phyloP scores from a whole-genome alignment of 2,329 filamentous ascomycete species.

The Epichloe sylvatica region DNA sequence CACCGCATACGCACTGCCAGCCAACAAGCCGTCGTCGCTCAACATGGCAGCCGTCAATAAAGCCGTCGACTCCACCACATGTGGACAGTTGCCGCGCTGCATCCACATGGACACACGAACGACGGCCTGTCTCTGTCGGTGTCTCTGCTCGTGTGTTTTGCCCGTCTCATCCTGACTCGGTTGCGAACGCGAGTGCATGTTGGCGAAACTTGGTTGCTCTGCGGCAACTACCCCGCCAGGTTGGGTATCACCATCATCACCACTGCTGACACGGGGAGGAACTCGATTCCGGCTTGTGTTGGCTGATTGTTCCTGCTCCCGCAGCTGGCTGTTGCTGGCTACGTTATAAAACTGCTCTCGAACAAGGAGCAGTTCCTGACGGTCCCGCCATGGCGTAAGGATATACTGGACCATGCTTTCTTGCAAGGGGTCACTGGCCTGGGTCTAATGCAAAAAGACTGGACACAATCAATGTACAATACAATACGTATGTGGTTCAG shows the following conservation, averaged over 20 bases:
- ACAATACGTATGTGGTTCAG: too few relatives aligned
- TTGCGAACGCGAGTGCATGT: background rate
- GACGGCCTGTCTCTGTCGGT: conserved; percentile 33
- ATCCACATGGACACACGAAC: conserved; percentile 53
- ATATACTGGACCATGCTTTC: conserved; percentile 52
- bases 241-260: background rate
- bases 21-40: conserved; percentile 42
- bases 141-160: conserved; percentile 20
- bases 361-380: conserved; percentile 50
- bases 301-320: background rate
- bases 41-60: conserved; percentile 56
- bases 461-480: too few relatives aligned
- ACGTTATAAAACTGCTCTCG: conserved; percentile 47
- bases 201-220: background rate
- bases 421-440: background rate
- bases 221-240: background rate
- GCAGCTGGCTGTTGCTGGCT: conserved; percentile 7
- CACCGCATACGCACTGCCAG: conserved; percentile 38
- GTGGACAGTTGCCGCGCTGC: conserved; percentile 59
- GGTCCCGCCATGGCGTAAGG: conserved; percentile 59
- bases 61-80: conserved; percentile 67
- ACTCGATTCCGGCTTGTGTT: background rate
- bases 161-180: background rate
- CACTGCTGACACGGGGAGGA: background rate
- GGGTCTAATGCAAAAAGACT: background rate